Evolutionary conservation across 1,284 basidiomycete species (phyloP).

Genomic region (Termitomyces sp.): DNA sequence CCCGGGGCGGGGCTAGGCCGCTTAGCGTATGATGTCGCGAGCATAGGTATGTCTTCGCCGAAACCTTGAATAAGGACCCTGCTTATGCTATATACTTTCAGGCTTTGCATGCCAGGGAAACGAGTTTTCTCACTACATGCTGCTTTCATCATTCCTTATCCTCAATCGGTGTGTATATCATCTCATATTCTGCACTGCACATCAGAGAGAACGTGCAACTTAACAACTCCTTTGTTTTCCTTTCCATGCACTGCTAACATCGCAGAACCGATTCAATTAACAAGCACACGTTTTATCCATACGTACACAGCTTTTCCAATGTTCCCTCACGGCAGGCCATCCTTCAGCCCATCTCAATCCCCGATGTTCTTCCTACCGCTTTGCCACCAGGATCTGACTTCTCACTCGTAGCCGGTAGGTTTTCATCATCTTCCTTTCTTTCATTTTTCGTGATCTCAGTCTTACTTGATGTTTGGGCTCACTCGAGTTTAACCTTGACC

Average conservation of each 20-base stretch:
- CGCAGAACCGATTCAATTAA: conserved; percentile 55
- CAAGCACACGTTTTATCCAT: conserved; percentile 79
- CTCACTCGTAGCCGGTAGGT: conserved; percentile 77
- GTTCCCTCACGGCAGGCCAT: conserved; percentile 54
- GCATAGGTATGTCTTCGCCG: conserved; percentile 50
- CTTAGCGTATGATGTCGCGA: conserved; percentile 82
- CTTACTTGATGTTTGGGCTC: no score
- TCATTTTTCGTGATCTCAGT: background rate
- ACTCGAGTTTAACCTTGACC: background rate
- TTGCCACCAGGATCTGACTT: conserved; percentile 65
- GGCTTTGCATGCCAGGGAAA: conserved; percentile 88
- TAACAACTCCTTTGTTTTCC: background rate
- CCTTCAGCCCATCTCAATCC: conserved; percentile 66
- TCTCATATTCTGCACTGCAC: background rate
- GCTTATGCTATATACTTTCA: conserved; percentile 24
- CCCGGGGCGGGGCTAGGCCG: conserved; percentile 86
- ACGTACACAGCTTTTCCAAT: conserved; percentile 88
- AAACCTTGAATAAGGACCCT: background rate
- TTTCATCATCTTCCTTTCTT: background rate
- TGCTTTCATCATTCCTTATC: conserved; percentile 79
- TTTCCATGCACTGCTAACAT: background rate
- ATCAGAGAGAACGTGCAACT: background rate
- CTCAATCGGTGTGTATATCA: conserved; percentile 57
- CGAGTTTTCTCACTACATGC: conserved; percentile 93
- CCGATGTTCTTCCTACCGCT: conserved; percentile 77